Evolutionary conservation across 306 rosid species (phyloP).

Genomic region (Gillenia trifoliata): DNA sequence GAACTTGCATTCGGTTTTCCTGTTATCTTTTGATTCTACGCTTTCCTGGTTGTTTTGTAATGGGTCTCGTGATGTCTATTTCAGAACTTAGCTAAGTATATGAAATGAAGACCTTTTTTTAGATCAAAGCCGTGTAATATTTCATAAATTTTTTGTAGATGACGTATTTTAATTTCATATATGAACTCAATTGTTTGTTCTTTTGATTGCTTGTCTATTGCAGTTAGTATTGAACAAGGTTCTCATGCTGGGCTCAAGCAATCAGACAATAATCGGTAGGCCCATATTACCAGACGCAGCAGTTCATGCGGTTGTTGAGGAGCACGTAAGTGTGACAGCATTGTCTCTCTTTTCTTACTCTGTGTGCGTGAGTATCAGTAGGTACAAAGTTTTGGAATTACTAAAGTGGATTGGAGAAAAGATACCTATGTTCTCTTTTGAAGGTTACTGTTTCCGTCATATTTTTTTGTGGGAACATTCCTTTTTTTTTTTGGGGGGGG

Average conservation of each 20-base stretch:
- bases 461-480: background rate
- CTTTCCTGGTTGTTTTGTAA: background rate
- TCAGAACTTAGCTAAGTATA: background rate
- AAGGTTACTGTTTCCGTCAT: background rate
- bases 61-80: background rate
- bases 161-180: background rate
- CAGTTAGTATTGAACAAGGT: constrained; percentile 82
- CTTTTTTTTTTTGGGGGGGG: background rate
- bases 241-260: constrained; percentile 69
- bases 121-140: background rate
- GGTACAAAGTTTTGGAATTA: background rate
- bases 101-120: background rate
- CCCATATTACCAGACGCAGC: constrained; percentile 70
- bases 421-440: background rate
- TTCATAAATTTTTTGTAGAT: background rate
- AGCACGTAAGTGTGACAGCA: constrained; percentile 62
- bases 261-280: constrained; percentile 84
- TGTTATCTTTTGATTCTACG: background rate
- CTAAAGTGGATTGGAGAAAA: background rate
- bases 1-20: background rate
- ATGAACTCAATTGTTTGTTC: constrained; percentile 6
- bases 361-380: background rate
- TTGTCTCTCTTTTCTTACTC: background rate
- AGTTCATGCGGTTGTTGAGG: constrained; percentile 92
- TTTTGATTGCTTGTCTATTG: constrained; percentile 17